Evolutionary conservation across 2,329 filamentous ascomycete species (phyloP).

Genomic region (Botrytis fabae): DNA sequence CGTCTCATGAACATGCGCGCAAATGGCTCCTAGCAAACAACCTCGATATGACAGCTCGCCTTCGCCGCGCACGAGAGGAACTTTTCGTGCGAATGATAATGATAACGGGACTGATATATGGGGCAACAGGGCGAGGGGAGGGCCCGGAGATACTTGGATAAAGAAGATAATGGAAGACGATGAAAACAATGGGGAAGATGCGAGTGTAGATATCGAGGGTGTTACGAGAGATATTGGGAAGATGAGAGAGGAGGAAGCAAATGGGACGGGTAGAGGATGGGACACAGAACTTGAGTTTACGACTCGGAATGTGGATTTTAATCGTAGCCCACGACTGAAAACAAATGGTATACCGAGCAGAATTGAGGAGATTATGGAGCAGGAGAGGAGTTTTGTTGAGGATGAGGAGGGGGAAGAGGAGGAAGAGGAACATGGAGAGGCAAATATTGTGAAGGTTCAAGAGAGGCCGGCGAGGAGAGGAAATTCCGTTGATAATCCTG

Average conservation of each 20-base stretch:
- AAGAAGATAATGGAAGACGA: slow-evolving; percentile 14
- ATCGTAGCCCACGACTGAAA: slow-evolving; percentile 27
- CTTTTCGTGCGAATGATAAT: slow-evolving; percentile 3
- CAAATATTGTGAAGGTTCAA: neutral
- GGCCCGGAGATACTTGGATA: slow-evolving; percentile 14
- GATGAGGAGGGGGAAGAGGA: slow-evolving; percentile 18
- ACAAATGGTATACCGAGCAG: slow-evolving; percentile 25
- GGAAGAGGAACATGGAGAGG: slow-evolving; percentile 5
- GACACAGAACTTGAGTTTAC: slow-evolving; percentile 38
- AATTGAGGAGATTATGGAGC: slow-evolving; percentile 34
- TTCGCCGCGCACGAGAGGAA: slow-evolving; percentile 19
- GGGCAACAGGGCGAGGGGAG: slow-evolving; percentile 7
- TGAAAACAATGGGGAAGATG: slow-evolving; percentile 9
- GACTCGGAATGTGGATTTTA: slow-evolving; percentile 32
- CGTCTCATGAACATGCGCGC: slow-evolving; percentile 11
- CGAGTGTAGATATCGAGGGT: slow-evolving; percentile 20
- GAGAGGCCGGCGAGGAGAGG: neutral
- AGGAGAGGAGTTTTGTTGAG: slow-evolving; percentile 28
- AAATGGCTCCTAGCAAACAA: slow-evolving; percentile 22
- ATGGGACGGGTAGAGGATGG: slow-evolving; percentile 26
- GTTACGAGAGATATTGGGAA: slow-evolving; percentile 24
- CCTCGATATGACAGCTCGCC: slow-evolving; percentile 22
- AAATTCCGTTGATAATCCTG: neutral
- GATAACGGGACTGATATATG: neutral
- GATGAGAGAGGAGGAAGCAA: slow-evolving; percentile 15